Evolutionary conservation across 345 rosid species (phyloP).

Genomic region (Firmiana major): DNA sequence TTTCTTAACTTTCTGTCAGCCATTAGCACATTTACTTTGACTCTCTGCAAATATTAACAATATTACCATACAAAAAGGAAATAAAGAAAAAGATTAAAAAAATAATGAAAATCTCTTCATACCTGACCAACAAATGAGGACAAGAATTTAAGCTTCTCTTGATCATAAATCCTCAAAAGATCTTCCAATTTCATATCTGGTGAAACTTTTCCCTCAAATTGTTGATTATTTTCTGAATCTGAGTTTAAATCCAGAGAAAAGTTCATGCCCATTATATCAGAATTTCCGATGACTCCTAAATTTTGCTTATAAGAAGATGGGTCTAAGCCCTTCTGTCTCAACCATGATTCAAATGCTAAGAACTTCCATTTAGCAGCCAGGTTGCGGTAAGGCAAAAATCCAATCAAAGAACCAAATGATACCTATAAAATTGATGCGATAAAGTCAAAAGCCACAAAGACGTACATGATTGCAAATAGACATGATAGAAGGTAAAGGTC

Average conservation of each 20-base stretch:
- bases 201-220: constrained; percentile 39
- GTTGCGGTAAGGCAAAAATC: constrained; percentile 84
- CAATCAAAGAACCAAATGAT: constrained; percentile 78
- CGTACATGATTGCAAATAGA: constrained; percentile 13
- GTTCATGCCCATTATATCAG: constrained; percentile 37
- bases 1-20: constrained; percentile 66
- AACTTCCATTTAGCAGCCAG: constrained; percentile 81
- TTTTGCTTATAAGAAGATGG: constrained; percentile 68
- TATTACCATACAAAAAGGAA: constrained; percentile 3
- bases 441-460: constrained; percentile 6
- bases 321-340: constrained; percentile 80
- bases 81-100: not conserved
- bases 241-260: constrained; percentile 31
- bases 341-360: constrained; percentile 91
- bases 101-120: constrained; percentile 20
- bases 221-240: constrained; percentile 31
- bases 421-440: constrained; percentile 44
- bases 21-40: constrained; percentile 51
- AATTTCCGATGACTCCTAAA: constrained; percentile 63
- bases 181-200: constrained; percentile 78
- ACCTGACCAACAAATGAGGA: constrained; percentile 92
- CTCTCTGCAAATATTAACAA: constrained; percentile 48
- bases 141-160: constrained; percentile 78
- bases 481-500: not conserved
- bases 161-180: constrained; percentile 75